Evolutionary conservation across 805 yeast species (phyloP), one percentile per base, ranked within the genome.

Genomic region (Starmerella sp.): DNA sequence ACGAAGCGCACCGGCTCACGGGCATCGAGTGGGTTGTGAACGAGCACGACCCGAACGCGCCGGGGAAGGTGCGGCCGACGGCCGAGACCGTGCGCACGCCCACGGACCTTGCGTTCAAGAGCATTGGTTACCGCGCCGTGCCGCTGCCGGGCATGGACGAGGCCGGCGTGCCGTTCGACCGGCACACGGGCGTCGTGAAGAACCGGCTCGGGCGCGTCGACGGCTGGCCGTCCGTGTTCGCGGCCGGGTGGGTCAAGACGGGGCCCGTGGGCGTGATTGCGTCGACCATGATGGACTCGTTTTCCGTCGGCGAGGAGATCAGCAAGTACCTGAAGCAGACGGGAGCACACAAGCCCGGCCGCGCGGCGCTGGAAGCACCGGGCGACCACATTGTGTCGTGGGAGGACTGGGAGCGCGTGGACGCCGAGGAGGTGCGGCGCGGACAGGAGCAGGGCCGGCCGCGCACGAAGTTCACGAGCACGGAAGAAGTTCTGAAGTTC

Each of bases 261-360:
- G 95, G 95, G 0, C 85, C 95, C 7, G 77, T 77, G 32, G 98
- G 98, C 1, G 95, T 88, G 4, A 93, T 93, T 60, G 95, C 95
- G 15, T 77, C 86, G 13, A 88, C 97, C 0, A 86, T 91, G 84
- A 77, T 83, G 76, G 89, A 85, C 56, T 80, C 96, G 0, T 83
- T 83, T 59, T 77, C 80, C 8, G 82, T 91, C 0, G 91, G 88
- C 0, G 86, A 81, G 31, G 70, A 75, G 11, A 73, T 93, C 0
- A 63, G 81, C 15, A 71, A 75, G 13, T 54, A 35, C 31, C 36
- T 60, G 15, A 15, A 30, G 22, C 66, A 65, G 56, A 51, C 60
- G 14, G 74, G 76, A 14, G 64, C 70, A 56, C 64, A 62, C 10
- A 69, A 63, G 11, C 39, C 31, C 6, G 55, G 47, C 17, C 34